Percentiles rank a stretch among this genome's conserved stretches.
Evolutionary conservation across 1,284 basidiomycete species (phyloP).

Genomic region (Psilocybe mexicana): DNA sequence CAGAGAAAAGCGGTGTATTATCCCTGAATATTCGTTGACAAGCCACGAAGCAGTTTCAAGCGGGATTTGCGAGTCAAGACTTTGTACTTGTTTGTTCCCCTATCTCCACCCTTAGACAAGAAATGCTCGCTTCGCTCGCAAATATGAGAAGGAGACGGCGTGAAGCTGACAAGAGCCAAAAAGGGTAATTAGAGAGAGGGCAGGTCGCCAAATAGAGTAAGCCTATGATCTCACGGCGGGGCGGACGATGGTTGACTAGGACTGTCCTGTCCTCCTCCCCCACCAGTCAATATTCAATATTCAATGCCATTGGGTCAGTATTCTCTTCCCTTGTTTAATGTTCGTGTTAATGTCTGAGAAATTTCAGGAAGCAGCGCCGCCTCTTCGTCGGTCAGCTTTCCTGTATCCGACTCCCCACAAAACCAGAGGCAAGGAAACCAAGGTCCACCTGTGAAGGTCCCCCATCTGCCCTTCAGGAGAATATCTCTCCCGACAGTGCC

Average conservation of each 20-base stretch:
- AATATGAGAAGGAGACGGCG: not conserved
- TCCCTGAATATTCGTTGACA: too few relatives aligned
- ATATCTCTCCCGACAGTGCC: constrained; percentile 73
- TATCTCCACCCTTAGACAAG: too few relatives aligned
- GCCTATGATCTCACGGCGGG: constrained; percentile 9
- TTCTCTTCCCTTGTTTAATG: not conserved
- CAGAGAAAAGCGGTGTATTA: too few relatives aligned
- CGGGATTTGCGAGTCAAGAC: too few relatives aligned
- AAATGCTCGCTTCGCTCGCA: too few relatives aligned
- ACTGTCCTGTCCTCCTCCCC: not conserved
- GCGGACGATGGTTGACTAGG: constrained; percentile 12
- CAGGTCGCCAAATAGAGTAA: constrained; percentile 10
- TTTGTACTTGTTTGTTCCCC: too few relatives aligned
- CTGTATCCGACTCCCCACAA: constrained; percentile 22
- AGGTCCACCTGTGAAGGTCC: constrained; percentile 22
- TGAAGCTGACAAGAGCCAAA: constrained; percentile 11
- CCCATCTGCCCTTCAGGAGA: constrained; percentile 64
- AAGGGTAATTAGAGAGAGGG: constrained; percentile 13
- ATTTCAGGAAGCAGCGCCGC: constrained; percentile 11
- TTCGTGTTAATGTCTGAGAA: constrained; percentile 1
- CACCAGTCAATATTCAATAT: too few relatives aligned
- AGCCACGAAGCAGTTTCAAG: too few relatives aligned
- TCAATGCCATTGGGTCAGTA: constrained; percentile 17
- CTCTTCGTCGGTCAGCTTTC: constrained; percentile 16
- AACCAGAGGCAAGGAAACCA: constrained; percentile 18